Evolutionary conservation across 176 grass and related monocot genomes (phyloP), one percentile per base, ranked within the genome.

Genomic region (Hordeum vulgare): DNA sequence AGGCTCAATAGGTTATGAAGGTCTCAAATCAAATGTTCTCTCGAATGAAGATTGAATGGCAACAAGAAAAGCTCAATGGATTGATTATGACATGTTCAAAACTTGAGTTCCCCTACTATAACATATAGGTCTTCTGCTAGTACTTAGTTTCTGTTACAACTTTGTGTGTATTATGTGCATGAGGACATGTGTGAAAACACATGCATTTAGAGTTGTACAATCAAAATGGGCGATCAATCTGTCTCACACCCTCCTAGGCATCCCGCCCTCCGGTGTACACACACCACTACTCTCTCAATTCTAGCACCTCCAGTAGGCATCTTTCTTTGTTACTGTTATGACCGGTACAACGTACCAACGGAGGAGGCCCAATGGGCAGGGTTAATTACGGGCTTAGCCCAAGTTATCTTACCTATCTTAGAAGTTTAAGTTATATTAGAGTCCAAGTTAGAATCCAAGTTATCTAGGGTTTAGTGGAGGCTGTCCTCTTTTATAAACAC

Each of bases 1-100:
- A 70, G 72, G 80, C 53, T 98, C 29, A 71, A 75, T 6, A 86
- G 81, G 59, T 31, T 94, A 3, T 85, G 53, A 85, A 23, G 15
- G n/a, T 21, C 23, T 26, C 14, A 37, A 63, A 60, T 49, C 9
- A 35, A 44, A 25, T 29, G 10, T 8, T 36, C 13, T 2, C 3
- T 26, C 20, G 7, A 56, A 29, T 36, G 11, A 67, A 35, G 66
- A 20, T 18, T 54, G 3, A 14, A 31, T 20, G 13, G 5, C 34
- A 57, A 37, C 29, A 40, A 31, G 34, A 76, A 24, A 78, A n/a
- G 35, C 57, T 34, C 1, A 57, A 21, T 35, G 18, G 11, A 57
- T 15, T 61, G 21, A 39, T 5, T 67, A 28, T 25, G 6, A 4
- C 14, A n/a, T 27, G 13, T 23, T 40, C 3, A 70, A 3, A 70